Evolutionary conservation across 78 protist species (phyloP).

Genomic region (Dictyostelium purpureum): DNA sequence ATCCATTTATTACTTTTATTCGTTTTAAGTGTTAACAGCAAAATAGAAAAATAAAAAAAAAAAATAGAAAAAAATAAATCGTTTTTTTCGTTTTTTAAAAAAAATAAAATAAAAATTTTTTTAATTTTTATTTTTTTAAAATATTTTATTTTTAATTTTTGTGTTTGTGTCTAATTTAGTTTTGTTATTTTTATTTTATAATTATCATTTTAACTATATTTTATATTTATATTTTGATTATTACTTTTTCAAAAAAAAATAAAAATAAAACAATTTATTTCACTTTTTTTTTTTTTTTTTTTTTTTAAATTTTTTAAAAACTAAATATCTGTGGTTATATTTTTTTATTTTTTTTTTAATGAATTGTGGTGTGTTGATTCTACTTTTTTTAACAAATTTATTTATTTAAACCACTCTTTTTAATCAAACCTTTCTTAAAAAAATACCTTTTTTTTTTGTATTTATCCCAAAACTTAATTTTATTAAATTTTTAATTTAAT

Average conservation of each 20-base stretch:
- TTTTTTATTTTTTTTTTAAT: too few species aligned
- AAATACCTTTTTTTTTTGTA: too few species aligned
- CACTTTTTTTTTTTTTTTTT: background rate
- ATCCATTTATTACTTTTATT: background rate
- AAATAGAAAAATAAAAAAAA: background rate
- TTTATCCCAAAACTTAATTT: too few species aligned
- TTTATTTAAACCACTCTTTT: too few species aligned
- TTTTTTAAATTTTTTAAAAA: background rate
- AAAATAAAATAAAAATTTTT: background rate
- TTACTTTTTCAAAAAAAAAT: background rate
- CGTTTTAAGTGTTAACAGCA: too few species aligned
- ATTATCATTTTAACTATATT: background rate
- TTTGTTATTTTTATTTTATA: too few species aligned
- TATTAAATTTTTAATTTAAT: too few species aligned
- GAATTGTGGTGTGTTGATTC: too few species aligned
- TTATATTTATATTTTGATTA: background rate
- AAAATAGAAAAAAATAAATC: background rate
- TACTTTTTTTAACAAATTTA: too few species aligned
- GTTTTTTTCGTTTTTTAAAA: background rate
- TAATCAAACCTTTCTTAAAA: too few species aligned
- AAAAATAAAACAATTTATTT: background rate
- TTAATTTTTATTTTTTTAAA: background rate
- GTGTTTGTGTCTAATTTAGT: too few species aligned
- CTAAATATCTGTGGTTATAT: too few species aligned
- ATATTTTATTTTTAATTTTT: background rate